Evolutionary conservation across 371 early-diverging fungal species (phyloP).

Genomic region (Choanephora cucurbitarum): DNA sequence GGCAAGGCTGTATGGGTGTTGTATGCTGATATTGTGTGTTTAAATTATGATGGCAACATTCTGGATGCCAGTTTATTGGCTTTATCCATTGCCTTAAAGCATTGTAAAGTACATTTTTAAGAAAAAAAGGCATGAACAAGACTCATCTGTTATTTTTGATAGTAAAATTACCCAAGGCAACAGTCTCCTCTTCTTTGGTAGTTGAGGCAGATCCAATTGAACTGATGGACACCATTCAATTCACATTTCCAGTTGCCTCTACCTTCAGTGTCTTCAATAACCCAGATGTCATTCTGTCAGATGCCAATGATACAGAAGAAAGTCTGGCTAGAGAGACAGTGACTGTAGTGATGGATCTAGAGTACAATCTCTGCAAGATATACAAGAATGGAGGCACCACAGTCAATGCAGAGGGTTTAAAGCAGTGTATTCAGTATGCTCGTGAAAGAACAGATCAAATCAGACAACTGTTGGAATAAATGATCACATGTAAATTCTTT

Average conservation of each 20-base stretch:
- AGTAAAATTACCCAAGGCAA: constrained; percentile 70
- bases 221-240: constrained; percentile 40
- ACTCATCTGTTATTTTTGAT: constrained; percentile 8
- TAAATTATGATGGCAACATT: constrained; percentile 91
- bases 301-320: constrained; percentile 80
- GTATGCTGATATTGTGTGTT: constrained; percentile 87
- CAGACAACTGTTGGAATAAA: too few species aligned
- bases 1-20: constrained; percentile 90
- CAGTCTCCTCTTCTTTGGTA: constrained; percentile 58
- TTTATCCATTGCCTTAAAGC: constrained; percentile 69
- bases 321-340: constrained; percentile 56
- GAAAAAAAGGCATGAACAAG: background rate
- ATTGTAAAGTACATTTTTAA: constrained; percentile 55
- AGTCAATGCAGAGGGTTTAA: constrained; percentile 37
- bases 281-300: constrained; percentile 59
- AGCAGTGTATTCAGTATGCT: constrained; percentile 47
- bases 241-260: constrained; percentile 59
- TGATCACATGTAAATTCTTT: too few species aligned
- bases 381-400: constrained; percentile 60
- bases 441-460: constrained; percentile 47
- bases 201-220: constrained; percentile 60
- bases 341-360: constrained; percentile 65
- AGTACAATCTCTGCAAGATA: constrained; percentile 49
- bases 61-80: constrained; percentile 88
- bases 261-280: constrained; percentile 73